Evolutionary conservation across 2,329 filamentous ascomycete species (phyloP).

Genomic region (Neopestalotiopsis sp.): DNA sequence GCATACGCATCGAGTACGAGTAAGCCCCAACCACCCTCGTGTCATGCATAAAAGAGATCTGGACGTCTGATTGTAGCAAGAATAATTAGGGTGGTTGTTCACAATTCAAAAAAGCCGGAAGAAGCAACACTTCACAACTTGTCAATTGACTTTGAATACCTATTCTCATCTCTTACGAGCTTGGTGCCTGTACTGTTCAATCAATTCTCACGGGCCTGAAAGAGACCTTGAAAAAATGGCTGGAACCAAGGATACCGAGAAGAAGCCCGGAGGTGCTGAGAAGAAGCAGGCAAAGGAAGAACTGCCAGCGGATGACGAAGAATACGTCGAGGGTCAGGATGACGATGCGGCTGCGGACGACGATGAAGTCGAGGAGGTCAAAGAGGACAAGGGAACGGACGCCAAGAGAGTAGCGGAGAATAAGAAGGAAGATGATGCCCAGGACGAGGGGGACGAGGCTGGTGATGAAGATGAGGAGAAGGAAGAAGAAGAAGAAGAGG

Average conservation of each 20-base stretch:
- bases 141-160: too few relatives aligned
- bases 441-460: slow-evolving; percentile 22
- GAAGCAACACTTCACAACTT: too few relatives aligned
- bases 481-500: neutral
- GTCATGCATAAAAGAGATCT: too few relatives aligned
- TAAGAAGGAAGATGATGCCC: slow-evolving; percentile 17
- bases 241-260: neutral
- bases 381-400: neutral
- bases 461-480: slow-evolving; percentile 1
- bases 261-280: neutral
- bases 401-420: neutral
- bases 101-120: too few relatives aligned
- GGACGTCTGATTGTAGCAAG: too few relatives aligned
- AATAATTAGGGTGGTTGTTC: too few relatives aligned
- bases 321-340: slow-evolving; percentile 8
- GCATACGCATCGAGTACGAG: neutral
- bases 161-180: too few relatives aligned
- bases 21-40: neutral
- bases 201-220: neutral
- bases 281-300: neutral
- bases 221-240: neutral
- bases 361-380: neutral
- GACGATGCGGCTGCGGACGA: neutral
- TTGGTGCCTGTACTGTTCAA: neutral
- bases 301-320: neutral